phyloP scores from a whole-genome alignment of 2,329 filamentous ascomycete genomes.

The Ophiostoma piceae region DNA sequence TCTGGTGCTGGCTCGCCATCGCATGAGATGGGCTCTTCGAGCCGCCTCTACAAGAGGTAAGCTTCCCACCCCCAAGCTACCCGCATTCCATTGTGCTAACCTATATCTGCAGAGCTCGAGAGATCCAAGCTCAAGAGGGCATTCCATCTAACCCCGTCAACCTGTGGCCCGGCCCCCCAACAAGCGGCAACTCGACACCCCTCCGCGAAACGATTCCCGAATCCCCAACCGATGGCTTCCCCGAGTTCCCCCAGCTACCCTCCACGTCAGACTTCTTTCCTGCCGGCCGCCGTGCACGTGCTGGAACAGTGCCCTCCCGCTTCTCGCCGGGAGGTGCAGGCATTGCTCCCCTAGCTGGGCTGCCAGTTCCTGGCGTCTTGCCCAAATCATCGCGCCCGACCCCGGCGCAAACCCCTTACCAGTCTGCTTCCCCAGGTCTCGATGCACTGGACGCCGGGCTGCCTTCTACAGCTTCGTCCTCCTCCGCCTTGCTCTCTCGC shows the following conservation, averaged over 20 bases:
- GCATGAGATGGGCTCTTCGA: conserved; percentile 70
- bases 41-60: conserved; percentile 89
- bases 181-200: conserved; percentile 92
- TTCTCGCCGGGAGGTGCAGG: conserved; percentile 72
- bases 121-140: conserved; percentile 96
- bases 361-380: conserved; percentile 42
- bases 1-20: conserved; percentile 94
- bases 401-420: conserved; percentile 81
- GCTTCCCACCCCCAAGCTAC: conserved; percentile 33
- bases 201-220: conserved; percentile 96
- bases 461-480: conserved; percentile 36
- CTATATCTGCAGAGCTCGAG: conserved; percentile 65
- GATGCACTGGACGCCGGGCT: conserved; percentile 40
- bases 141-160: conserved; percentile 61
- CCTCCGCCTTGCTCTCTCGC: conserved; percentile 73
- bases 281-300: conserved; percentile 72
- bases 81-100: background rate
- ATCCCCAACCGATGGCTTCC: conserved; percentile 91
- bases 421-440: conserved; percentile 57
- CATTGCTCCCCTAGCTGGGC: conserved; percentile 53
- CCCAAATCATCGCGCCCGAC: conserved; percentile 79
- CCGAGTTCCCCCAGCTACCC: conserved; percentile 73
- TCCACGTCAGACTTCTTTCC: conserved; percentile 61
- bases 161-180: conserved; percentile 92
- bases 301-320: conserved; percentile 91